Evolutionary conservation across 805 yeast species (phyloP).

Genomic region (Peterozyma toletana): DNA sequence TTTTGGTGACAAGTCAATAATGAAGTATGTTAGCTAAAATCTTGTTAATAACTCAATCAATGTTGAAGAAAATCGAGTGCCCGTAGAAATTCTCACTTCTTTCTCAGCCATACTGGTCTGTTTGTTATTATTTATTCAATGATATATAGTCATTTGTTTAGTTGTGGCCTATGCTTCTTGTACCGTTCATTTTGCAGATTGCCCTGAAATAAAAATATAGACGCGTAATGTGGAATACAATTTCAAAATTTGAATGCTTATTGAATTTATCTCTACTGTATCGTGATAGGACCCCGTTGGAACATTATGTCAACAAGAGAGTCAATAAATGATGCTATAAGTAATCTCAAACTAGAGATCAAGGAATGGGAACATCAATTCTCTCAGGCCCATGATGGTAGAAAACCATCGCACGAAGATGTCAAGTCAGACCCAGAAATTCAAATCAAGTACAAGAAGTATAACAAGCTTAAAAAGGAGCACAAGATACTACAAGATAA

Average conservation of each 20-base stretch:
- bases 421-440: slow-evolving; percentile 32
- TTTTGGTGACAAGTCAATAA: slow-evolving; percentile 42
- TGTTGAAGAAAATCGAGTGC: not conserved
- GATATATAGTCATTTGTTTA: too few species aligned
- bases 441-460: slow-evolving; percentile 23
- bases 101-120: not conserved
- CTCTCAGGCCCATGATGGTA: slow-evolving; percentile 22
- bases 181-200: too few species aligned
- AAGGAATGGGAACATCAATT: slow-evolving; percentile 52
- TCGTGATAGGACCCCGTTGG: too few species aligned
- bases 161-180: too few species aligned
- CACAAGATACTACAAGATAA: slow-evolving; percentile 9
- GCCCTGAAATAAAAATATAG: too few species aligned
- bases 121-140: too few species aligned
- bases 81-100: not conserved
- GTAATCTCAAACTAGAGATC: slow-evolving; percentile 31
- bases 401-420: slow-evolving; percentile 42
- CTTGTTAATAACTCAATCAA: not conserved
- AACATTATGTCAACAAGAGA: too few species aligned
- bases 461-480: slow-evolving; percentile 18
- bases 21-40: slow-evolving; percentile 22
- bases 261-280: too few species aligned
- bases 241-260: too few species aligned
- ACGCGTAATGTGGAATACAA: too few species aligned
- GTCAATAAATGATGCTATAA: not conserved